Base-by-base conservation (phyloP, 176 grass and related monocot species). In the Carex littledalei region DNA sequence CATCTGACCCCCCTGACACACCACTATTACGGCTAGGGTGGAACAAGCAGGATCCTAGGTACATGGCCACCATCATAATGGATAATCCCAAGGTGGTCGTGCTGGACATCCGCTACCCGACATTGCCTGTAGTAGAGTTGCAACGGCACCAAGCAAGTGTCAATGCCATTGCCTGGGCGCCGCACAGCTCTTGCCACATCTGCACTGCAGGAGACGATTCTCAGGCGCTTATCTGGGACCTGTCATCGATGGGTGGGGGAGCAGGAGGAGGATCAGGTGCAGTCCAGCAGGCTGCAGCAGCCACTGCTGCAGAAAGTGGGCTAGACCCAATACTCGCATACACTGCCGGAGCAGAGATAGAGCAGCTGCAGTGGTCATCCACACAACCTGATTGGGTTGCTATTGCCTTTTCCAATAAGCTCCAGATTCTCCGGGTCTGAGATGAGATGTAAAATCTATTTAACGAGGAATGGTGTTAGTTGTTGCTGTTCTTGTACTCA, bases 11-110 rank as follows among this genome's bases (percentile, higher is more conserved):
- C 1, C 93, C 97, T 0, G 89, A 87, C 41, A 88, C 88, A 7
- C 97, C 97, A 1, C 86, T 99, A 12, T 91, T 99, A 58, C 89
- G 91, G 73, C 32, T 99, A 39, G 97, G 97, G 14, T 99, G 97
- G 97, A 99, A 99, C 91, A 95, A 99, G 85, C 97, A 99, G 86
- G 97, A 99, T 73, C 93, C 97, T 8, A 89, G 97, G 88, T 99
- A 99, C 88, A 99, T 99, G 97, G 97, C 97, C 4, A 96, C 97
- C 71, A 92, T 99, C 81, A 94, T 99, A 90, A 99, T 99, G 97
- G 97, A 99, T 63, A 92, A 90, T 83, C 80, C 93, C n/a, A 99
- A 99, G 93, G 97, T 99, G 4, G 93, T 99, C 0, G 97, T 95
- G 67, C 91, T 99, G 21, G 97, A 99, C 67, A 99, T 99, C 47